Evolutionary conservation across 768 basidiomycete genomes (phyloP).

Genomic region (Phaeotremella fagi): DNA sequence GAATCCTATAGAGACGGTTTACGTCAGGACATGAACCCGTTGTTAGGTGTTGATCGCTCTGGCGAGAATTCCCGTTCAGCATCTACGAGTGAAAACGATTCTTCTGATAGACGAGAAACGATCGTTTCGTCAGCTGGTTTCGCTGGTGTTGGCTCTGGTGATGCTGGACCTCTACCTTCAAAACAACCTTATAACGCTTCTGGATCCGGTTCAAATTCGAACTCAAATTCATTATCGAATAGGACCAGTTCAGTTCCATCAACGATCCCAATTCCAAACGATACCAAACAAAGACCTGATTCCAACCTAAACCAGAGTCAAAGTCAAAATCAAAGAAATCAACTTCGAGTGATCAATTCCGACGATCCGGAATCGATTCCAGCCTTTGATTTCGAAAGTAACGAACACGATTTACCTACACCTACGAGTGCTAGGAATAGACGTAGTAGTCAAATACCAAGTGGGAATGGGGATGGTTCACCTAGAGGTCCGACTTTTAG

Average conservation of each 20-base stretch:
- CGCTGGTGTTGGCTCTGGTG: conserved; percentile 12
- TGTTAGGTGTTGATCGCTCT: background rate
- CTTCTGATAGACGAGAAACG: background rate
- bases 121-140: conserved; percentile 11
- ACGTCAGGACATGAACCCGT: background rate
- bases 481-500: conserved; percentile 19
- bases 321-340: background rate
- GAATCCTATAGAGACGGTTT: conserved; percentile 23
- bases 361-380: conserved; percentile 20
- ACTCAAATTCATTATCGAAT: too few relatives aligned
- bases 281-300: background rate
- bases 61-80: background rate
- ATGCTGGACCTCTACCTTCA: background rate
- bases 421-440: background rate
- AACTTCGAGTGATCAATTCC: conserved; percentile 24
- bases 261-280: conserved; percentile 2
- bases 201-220: too few relatives aligned
- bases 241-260: too few relatives aligned
- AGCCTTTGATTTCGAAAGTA: conserved; percentile 12
- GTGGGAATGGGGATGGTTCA: conserved; percentile 3
- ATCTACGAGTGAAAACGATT: background rate
- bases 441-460: background rate
- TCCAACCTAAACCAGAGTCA: background rate
- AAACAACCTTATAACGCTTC: too few relatives aligned
- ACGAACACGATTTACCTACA: background rate